Evolutionary conservation across 169 alveolate species (phyloP), one percentile per base, ranked within the genome.

Genomic region (Eimeria praecox): DNA sequence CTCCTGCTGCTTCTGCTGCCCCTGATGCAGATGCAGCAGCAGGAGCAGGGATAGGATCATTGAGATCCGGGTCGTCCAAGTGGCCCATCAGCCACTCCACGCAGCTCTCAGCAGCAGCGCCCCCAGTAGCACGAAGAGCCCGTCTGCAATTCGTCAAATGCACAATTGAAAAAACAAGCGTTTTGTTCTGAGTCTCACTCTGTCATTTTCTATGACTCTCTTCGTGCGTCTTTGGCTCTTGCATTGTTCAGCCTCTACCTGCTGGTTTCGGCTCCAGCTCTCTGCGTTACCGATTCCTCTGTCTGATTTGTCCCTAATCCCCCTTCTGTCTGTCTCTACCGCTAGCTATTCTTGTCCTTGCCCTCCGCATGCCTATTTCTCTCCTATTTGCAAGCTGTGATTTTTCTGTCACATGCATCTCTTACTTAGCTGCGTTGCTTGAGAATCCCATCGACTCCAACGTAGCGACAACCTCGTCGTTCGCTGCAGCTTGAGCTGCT

Each of bases 371-470:
- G 38, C 62, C 42, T 46, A 38, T 44, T 22, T 77, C 62, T n/a
- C n/a, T n/a, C n/a, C n/a, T n/a, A n/a, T n/a, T n/a, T n/a, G n/a
- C n/a, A n/a, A n/a, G 0, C 27, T 24, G 42, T 35, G 16, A 44
- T 44, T 22, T 27, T 24, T 77, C 6, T 0, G 22, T 77, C 35
- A 33, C 9, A 24, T 52, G 20, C 54, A 52, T 49, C 33, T 5
- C 96, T 93, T 64, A 94, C 96, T 86, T 83, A 46, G 78, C 78
- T 3, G 96, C 96, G 83, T 94, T 94, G 33, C 56, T 80, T 22
- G 94, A 71, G 83, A 83, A 94, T 38, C 96, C 96, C 96, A 94
- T 94, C 24, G 96, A 94, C 54, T 59, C 64, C 66, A 94, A 86
- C 35, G 88, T 62, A 46, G 89, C 69, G 38, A 94, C 69, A 20